Evolutionary conservation across 2,329 filamentous ascomycete species (phyloP).

Genomic region (Zymoseptoria tritici): DNA sequence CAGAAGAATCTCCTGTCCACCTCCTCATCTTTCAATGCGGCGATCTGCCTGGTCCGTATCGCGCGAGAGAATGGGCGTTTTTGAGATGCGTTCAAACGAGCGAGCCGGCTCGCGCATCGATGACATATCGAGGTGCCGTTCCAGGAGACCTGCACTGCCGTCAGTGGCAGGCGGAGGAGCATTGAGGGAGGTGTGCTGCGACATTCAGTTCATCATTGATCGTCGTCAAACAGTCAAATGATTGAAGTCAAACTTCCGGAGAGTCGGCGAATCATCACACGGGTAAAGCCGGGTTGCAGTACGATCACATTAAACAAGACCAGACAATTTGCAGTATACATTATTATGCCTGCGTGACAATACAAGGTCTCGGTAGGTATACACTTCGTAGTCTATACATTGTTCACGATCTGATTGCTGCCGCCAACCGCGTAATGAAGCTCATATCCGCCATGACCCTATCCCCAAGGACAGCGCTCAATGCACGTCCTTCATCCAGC

Average conservation of each 20-base stretch:
- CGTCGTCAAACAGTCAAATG: neutral
- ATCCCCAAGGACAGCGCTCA: constrained; percentile 5
- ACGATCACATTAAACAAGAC: neutral
- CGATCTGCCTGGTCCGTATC: constrained; percentile 17
- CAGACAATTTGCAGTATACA: neutral
- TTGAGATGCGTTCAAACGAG: constrained; percentile 11
- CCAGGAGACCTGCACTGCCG: constrained; percentile 2
- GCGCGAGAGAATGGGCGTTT: constrained; percentile 15
- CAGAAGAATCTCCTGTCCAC: constrained; percentile 30
- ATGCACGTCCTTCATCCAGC: constrained; percentile 17
- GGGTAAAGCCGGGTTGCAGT: neutral
- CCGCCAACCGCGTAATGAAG: neutral
- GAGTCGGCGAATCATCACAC: neutral
- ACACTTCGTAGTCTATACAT: neutral
- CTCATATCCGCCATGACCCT: neutral
- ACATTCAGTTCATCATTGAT: neutral
- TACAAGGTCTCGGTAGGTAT: too few species aligned
- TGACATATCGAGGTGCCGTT: constrained; percentile 21
- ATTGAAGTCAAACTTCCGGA: neutral
- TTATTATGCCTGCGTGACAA: too few species aligned
- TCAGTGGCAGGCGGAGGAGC: constrained; percentile 7
- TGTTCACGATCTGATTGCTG: neutral
- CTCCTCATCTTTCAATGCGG: constrained; percentile 18
- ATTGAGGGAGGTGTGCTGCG: constrained; percentile 1
- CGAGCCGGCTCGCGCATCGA: constrained; percentile 23